These are phyloP conservation scores for Calonectria ilicicola DNA, from an alignment of 2,329 filamentous ascomycete genomes.

Conservation along the genomic window DNA sequence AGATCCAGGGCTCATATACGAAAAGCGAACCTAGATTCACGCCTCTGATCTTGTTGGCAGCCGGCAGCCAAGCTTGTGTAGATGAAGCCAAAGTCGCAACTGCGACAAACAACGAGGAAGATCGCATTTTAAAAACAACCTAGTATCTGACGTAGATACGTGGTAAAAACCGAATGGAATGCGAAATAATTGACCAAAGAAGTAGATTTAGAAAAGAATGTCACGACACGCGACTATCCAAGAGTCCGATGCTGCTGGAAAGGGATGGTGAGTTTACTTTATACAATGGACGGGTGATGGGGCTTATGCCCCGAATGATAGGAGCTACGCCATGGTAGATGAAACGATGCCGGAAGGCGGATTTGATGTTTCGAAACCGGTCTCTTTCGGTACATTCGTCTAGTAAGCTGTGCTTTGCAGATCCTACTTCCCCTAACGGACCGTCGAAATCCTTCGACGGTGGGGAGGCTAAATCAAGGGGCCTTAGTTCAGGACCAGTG, in stretches of 20 bases:
- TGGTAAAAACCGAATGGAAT: background rate
- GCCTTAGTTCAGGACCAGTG: background rate
- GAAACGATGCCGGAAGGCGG: conserved; percentile 10
- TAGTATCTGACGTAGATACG: background rate
- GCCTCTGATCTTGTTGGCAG: conserved; percentile 59
- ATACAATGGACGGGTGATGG: background rate
- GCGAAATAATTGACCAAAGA: background rate
- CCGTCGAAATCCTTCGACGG: conserved; percentile 17
- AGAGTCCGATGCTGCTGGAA: background rate
- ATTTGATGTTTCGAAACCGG: conserved; percentile 12
- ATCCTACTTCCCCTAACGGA: conserved; percentile 4
- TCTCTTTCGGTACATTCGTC: conserved; percentile 10
- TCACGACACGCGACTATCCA: background rate
- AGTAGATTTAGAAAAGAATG: background rate
- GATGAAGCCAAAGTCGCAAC: conserved; percentile 29
- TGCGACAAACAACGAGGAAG: conserved; percentile 17
- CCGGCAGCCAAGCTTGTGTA: conserved; percentile 37
- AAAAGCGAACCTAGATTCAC: conserved; percentile 67
- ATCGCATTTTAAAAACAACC: conserved; percentile 22
- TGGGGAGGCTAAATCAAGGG: conserved; percentile 12
- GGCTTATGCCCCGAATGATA: background rate
- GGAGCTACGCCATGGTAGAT: conserved; percentile 1
- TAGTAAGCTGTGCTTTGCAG: background rate
- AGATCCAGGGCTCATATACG: conserved; percentile 67
- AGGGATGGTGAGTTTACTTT: background rate